Evolutionary conservation across 345 rosid species (phyloP).

Genomic region (Eucalyptus marginata): DNA sequence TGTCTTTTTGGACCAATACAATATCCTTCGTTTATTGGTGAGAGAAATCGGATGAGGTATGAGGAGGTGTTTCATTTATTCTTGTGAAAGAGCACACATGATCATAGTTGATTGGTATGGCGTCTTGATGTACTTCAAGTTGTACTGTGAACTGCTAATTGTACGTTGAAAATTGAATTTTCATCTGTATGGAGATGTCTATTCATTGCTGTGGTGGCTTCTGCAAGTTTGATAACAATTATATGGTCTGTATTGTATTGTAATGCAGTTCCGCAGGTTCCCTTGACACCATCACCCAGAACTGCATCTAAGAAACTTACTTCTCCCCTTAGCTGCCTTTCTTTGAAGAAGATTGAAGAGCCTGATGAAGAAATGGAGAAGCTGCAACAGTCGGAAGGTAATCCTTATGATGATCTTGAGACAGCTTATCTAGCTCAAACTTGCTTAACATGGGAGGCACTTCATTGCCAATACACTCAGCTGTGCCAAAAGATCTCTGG

Average conservation of each 20-base stretch:
- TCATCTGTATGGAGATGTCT: background rate
- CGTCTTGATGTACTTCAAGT: background rate
- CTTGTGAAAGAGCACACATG: background rate
- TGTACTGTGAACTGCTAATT: background rate
- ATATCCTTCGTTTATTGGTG: background rate
- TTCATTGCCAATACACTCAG: slow-evolving; percentile 88
- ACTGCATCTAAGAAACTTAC: slow-evolving; percentile 69
- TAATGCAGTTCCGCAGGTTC: slow-evolving; percentile 25
- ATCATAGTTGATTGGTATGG: background rate
- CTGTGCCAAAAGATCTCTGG: slow-evolving; percentile 55
- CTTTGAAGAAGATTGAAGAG: slow-evolving; percentile 52
- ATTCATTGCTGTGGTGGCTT: background rate
- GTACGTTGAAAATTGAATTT: background rate
- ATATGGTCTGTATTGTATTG: background rate
- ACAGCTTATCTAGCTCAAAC: slow-evolving; percentile 85
- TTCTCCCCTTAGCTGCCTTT: slow-evolving; percentile 87
- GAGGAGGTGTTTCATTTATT: background rate
- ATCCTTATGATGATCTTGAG: slow-evolving; percentile 68
- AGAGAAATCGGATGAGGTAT: background rate
- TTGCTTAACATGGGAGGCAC: slow-evolving; percentile 97
- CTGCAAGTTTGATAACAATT: background rate
- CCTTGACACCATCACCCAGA: slow-evolving; percentile 70
- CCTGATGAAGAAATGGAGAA: slow-evolving; percentile 63
- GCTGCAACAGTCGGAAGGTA: slow-evolving; percentile 29
- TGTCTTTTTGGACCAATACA: background rate